Evolutionary conservation across 768 basidiomycete species (phyloP).

Genomic region (Daedaleopsis sinensis): DNA sequence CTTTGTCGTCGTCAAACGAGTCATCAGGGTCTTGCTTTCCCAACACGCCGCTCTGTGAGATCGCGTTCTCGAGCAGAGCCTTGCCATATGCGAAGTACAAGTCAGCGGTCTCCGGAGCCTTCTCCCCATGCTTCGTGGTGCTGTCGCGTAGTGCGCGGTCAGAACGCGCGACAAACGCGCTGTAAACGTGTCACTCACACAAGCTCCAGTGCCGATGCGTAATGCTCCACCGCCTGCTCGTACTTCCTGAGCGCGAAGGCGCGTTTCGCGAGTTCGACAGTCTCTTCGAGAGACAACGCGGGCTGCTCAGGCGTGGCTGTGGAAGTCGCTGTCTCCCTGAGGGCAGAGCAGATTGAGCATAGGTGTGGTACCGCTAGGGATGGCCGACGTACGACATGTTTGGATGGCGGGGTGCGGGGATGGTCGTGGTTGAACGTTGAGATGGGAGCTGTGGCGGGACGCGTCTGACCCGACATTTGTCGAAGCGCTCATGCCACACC

Average conservation of each 20-base stretch:
- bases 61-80: constrained; percentile 91
- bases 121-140: constrained; percentile 74
- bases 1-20: constrained; percentile 44
- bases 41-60: constrained; percentile 82
- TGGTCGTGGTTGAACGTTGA: background rate
- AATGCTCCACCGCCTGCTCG: constrained; percentile 83
- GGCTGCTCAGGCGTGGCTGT: constrained; percentile 14
- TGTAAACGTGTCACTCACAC: constrained; percentile 58
- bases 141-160: constrained; percentile 40
- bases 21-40: constrained; percentile 81
- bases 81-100: constrained; percentile 91
- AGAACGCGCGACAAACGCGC: constrained; percentile 11
- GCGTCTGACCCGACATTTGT: constrained; percentile 13
- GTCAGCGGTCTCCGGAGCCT: constrained; percentile 84
- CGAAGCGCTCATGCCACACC: constrained; percentile 12
- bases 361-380: background rate
- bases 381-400: constrained; percentile 17
- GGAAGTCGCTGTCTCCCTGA: constrained; percentile 13
- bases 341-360: background rate
- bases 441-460: constrained; percentile 11
- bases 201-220: constrained; percentile 82
- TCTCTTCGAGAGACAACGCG: constrained; percentile 46
- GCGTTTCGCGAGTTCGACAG: constrained; percentile 81
- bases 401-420: background rate
- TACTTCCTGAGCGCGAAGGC: constrained; percentile 87